Conservation (phyloP, 768 basidiomycete genomes). For the Mycena sanguinolenta region DNA sequence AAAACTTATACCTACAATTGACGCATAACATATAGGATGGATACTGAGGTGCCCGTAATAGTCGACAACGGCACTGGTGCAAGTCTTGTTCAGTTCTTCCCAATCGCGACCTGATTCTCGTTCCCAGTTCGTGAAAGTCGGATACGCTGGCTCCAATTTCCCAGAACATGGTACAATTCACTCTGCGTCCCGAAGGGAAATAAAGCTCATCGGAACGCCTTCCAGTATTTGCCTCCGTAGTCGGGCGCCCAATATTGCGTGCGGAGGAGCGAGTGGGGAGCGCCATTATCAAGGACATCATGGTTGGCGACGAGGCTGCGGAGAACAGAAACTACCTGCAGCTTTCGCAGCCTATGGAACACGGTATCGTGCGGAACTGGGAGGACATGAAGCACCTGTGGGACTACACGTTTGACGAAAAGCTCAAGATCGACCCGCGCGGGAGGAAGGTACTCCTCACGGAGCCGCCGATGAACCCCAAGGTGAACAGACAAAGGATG, state of each 20-base stretch:
- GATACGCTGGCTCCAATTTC: conserved; percentile 94
- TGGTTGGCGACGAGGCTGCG: conserved; percentile 98
- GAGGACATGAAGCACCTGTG: conserved; percentile 98
- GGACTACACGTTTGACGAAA: conserved; percentile 99
- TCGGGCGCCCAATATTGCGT: conserved; percentile 96
- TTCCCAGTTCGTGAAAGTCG: conserved; percentile 82
- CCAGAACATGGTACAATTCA: conserved; percentile 82
- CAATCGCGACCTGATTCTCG: no score
- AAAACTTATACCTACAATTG: no score
- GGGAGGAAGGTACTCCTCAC: conserved; percentile 94
- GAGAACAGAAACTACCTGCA: conserved; percentile 95
- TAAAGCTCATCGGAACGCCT: conserved; percentile 2
- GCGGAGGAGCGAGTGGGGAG: conserved; percentile 95
- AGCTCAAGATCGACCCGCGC: conserved; percentile 87
- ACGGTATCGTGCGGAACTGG: conserved; percentile 99
- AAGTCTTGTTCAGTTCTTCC: no score
- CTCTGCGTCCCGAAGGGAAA: background rate
- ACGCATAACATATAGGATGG: no score
- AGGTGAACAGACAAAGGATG: conserved; percentile 92
- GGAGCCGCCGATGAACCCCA: conserved; percentile 99
- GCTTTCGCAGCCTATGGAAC: conserved; percentile 98
- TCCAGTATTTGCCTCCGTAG: conserved; percentile 94
- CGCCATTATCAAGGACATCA: conserved; percentile 93
- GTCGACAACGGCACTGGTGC: no score
- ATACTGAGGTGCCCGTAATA: no score